phyloP scores from a whole-genome alignment of 805 yeast genomes.

The Suhomyces vadensis region DNA sequence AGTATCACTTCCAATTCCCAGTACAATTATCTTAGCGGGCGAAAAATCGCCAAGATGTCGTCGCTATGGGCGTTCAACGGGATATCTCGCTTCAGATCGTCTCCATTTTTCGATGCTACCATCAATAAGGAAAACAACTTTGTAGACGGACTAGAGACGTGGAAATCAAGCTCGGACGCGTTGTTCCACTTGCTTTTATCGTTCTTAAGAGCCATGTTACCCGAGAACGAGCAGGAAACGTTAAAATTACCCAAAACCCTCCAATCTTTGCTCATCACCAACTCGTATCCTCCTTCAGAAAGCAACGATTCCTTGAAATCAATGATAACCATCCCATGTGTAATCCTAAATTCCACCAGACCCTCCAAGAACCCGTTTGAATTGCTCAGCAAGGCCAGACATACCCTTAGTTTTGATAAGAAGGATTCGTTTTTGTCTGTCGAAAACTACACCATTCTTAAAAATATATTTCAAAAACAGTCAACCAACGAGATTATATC shows the following conservation, averaged over 20 bases:
- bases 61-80: conserved; percentile 86
- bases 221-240: conserved; percentile 60
- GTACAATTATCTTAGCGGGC: conserved; percentile 74
- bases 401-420: conserved; percentile 65
- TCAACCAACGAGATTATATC: conserved; percentile 55
- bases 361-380: conserved; percentile 55
- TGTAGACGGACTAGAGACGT: conserved; percentile 68
- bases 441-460: conserved; percentile 75
- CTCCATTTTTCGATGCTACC: conserved; percentile 42
- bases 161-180: conserved; percentile 85
- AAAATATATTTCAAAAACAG: conserved; percentile 63
- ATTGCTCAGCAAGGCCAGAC: conserved; percentile 49
- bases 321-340: conserved; percentile 59
- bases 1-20: conserved; percentile 77
- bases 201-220: conserved; percentile 75
- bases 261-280: conserved; percentile 62
- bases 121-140: conserved; percentile 41
- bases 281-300: conserved; percentile 73
- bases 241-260: conserved; percentile 64
- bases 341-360: conserved; percentile 55
- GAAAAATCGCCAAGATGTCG: conserved; percentile 77
- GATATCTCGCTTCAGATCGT: conserved; percentile 25
- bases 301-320: conserved; percentile 35
- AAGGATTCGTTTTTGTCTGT: conserved; percentile 69
- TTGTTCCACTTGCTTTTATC: conserved; percentile 77